Conservation (phyloP, 2,329 filamentous ascomycete genomes). For the Cladosporium colombiae region DNA sequence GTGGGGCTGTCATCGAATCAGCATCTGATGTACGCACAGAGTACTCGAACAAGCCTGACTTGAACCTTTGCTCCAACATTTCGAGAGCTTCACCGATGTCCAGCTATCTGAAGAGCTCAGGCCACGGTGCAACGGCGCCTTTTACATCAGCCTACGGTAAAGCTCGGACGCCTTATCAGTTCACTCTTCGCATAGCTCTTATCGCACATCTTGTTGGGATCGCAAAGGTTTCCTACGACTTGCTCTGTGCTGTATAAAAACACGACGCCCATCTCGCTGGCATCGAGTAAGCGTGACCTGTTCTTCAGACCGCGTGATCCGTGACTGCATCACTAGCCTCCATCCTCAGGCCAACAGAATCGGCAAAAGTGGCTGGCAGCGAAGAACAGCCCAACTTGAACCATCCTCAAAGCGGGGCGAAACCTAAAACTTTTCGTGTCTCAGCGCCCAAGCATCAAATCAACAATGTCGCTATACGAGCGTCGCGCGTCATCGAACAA, state of each 20-base stretch:
- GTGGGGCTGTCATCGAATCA: background rate
- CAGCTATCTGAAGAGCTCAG: background rate
- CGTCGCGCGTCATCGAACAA: conserved; percentile 12
- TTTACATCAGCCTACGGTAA: background rate
- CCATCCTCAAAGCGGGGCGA: background rate
- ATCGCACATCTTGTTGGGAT: conserved; percentile 5
- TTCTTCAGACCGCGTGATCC: conserved; percentile 1
- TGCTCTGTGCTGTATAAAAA: background rate
- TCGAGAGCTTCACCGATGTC: background rate
- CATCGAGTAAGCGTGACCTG: background rate
- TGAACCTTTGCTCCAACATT: background rate
- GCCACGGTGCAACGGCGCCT: background rate
- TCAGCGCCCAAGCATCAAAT: background rate
- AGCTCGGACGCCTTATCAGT: conserved; percentile 6
- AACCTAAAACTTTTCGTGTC: conserved; percentile 12
- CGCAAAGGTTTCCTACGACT: background rate
- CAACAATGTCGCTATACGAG: conserved; percentile 8
- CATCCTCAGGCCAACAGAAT: background rate
- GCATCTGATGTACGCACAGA: background rate
- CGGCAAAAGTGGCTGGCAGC: conserved; percentile 8
- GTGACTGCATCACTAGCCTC: background rate
- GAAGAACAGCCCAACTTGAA: background rate
- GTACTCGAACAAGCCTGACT: background rate
- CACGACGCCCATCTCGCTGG: background rate
- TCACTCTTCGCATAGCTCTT: background rate